These are phyloP conservation scores for Morella rubra DNA, from an alignment of 306 rosid genomes.

Conservation along the genomic window DNA sequence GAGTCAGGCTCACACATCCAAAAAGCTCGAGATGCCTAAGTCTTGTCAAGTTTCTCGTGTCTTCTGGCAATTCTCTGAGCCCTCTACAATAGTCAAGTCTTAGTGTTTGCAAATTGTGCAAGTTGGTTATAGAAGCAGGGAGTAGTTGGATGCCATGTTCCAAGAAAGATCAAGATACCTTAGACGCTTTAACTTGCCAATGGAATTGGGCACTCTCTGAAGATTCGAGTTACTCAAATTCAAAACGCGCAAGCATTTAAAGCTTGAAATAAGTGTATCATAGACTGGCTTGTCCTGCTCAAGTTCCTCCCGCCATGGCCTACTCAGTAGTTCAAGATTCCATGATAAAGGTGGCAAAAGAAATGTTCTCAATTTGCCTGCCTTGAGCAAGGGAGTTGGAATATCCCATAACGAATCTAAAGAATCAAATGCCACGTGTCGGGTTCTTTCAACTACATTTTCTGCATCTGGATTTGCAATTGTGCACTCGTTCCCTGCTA, in stretches of 20 bases:
- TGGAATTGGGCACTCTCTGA: neutral
- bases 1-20: neutral
- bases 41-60: neutral
- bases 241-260: neutral
- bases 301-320: too few relatives aligned
- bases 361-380: constrained; percentile 4
- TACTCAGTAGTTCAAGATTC: neutral
- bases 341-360: neutral
- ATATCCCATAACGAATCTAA: neutral
- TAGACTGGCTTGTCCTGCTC: neutral
- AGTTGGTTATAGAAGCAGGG: neutral
- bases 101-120: neutral
- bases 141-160: neutral
- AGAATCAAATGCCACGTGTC: constrained; percentile 12
- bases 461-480: neutral
- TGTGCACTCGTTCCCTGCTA: neutral
- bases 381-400: neutral
- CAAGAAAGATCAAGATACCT: constrained; percentile 1
- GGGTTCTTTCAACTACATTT: neutral
- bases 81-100: neutral
- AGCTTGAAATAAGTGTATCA: too few relatives aligned
- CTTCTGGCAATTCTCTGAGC: constrained; percentile 19
- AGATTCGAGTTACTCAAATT: neutral
- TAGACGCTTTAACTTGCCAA: constrained; percentile 8
- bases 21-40: constrained; percentile 12